Conservation (phyloP, 805 yeast species). For the Saturnispora sekii region DNA sequence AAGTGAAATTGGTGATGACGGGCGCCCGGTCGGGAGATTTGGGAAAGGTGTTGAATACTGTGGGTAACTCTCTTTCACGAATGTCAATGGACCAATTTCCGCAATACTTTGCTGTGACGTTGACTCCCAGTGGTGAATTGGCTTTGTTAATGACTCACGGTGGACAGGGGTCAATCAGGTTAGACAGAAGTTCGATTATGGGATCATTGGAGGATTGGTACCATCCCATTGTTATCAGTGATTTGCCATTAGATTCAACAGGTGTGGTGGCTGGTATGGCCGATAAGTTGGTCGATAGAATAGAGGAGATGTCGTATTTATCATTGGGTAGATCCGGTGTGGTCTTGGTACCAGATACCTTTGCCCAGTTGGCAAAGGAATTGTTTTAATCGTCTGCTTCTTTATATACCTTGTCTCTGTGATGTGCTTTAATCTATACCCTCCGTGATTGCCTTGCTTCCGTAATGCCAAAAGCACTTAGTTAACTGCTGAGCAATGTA, state of each 20-base stretch:
- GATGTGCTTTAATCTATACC: no score
- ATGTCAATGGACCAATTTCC: constrained; percentile 22
- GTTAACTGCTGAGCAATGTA: no score
- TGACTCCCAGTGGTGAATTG: constrained; percentile 42
- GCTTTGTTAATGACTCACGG: constrained; percentile 37
- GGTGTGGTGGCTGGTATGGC: constrained; percentile 65
- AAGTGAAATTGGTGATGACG: constrained; percentile 38
- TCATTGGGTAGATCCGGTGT: constrained; percentile 53
- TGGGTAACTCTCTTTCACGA: constrained; percentile 29
- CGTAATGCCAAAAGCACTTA: no score
- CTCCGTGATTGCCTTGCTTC: no score
- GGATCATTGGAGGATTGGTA: constrained; percentile 51
- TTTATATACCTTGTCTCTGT: no score
- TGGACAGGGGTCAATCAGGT: constrained; percentile 31
- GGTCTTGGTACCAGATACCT: constrained; percentile 47
- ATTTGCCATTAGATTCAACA: constrained; percentile 47
- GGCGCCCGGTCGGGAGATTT: constrained; percentile 49
- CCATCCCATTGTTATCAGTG: constrained; percentile 43
- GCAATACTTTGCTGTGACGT: constrained; percentile 41
- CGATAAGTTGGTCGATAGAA: constrained; percentile 28
- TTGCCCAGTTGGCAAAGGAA: constrained; percentile 8
- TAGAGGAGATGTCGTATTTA: constrained; percentile 46
- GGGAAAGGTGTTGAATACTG: constrained; percentile 31
- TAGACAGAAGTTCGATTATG: constrained; percentile 32
- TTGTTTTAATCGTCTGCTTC: neutral